Evolutionary conservation across 1,284 basidiomycete species (phyloP).

Genomic region (Puccinia coronata): DNA sequence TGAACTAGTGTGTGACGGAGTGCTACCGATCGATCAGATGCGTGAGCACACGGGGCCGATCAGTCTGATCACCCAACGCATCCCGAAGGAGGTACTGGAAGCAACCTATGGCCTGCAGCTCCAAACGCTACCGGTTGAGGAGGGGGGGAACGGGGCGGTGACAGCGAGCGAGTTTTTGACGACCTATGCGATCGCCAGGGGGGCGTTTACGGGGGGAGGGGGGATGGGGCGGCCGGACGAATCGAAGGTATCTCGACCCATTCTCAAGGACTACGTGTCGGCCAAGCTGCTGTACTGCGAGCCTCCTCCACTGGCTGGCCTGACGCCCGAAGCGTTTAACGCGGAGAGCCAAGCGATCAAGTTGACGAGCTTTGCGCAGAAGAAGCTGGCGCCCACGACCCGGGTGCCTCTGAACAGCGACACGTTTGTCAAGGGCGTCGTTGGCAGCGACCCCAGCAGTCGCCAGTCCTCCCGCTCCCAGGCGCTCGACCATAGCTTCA

Average conservation of each 20-base stretch:
- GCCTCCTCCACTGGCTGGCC: constrained; percentile 70
- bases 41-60: constrained; percentile 88
- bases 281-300: constrained; percentile 89
- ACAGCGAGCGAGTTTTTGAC: constrained; percentile 81
- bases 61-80: constrained; percentile 74
- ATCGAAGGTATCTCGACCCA: constrained; percentile 84
- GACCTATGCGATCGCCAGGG: constrained; percentile 89
- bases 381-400: constrained; percentile 80
- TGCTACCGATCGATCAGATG: constrained; percentile 96
- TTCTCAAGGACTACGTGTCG: constrained; percentile 97
- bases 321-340: constrained; percentile 76
- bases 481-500: constrained; percentile 80
- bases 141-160: constrained; percentile 77
- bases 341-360: constrained; percentile 69
- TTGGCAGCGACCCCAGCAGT: constrained; percentile 52
- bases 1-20: constrained; percentile 93
- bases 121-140: constrained; percentile 69
- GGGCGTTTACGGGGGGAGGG: constrained; percentile 73
- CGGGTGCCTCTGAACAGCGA: constrained; percentile 79
- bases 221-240: constrained; percentile 98
- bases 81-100: constrained; percentile 84
- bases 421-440: constrained; percentile 68
- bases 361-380: constrained; percentile 64
- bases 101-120: constrained; percentile 84
- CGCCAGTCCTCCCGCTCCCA: constrained; percentile 54